phyloP scores from a whole-genome alignment of 306 rosid species.

The Malus sieversii region DNA sequence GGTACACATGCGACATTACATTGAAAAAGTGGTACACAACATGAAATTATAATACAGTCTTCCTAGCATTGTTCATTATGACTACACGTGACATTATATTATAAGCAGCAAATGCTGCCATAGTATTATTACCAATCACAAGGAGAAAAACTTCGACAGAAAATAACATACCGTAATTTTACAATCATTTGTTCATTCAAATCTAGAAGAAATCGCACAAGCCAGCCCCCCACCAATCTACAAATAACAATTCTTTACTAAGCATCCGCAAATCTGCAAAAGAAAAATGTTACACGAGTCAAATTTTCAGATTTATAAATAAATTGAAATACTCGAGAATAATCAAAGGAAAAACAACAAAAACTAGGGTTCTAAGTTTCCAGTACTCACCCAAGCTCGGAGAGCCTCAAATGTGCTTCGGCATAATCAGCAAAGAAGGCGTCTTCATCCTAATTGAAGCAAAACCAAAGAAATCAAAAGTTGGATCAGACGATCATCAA shows the following conservation, averaged over 20 bases:
- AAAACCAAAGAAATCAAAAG: background rate
- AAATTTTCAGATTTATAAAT: too few relatives aligned
- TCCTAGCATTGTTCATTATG: too few relatives aligned
- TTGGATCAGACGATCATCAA: background rate
- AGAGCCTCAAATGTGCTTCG: constrained; percentile 45
- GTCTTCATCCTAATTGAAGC: constrained; percentile 33
- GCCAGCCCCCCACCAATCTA: background rate
- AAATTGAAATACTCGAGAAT: background rate
- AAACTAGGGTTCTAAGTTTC: background rate
- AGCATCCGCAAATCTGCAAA: constrained; percentile 23
- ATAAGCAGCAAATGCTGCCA: too few relatives aligned
- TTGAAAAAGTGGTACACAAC: too few relatives aligned
- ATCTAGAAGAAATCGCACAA: background rate
- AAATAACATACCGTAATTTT: background rate
- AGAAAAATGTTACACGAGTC: background rate
- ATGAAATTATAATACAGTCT: too few relatives aligned
- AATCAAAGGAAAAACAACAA: background rate
- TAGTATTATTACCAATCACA: background rate
- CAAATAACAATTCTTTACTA: background rate
- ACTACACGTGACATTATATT: too few relatives aligned
- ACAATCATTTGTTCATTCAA: background rate
- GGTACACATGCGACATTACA: too few relatives aligned
- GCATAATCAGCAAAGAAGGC: constrained; percentile 46
- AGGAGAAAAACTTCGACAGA: background rate
- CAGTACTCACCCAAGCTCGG: constrained; percentile 46